phyloP scores from a whole-genome alignment of 805 yeast genomes.

The Ogataea minuta region DNA sequence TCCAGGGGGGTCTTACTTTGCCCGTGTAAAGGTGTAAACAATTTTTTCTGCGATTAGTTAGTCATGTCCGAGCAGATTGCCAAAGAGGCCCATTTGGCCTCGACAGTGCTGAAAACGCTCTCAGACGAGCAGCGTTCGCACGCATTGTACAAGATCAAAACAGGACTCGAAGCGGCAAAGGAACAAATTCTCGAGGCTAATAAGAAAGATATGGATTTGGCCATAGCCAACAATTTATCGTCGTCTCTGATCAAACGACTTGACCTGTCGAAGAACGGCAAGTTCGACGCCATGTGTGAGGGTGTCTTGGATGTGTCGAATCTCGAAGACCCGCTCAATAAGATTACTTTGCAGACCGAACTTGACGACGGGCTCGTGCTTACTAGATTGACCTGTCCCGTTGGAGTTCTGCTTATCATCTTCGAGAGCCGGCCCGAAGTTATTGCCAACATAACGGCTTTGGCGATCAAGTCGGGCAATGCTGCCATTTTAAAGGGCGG shows the following conservation, averaged over 20 bases:
- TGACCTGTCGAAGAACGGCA: conserved; percentile 77
- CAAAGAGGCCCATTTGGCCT: conserved; percentile 74
- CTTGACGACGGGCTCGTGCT: conserved; percentile 87
- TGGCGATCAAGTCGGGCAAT: conserved; percentile 94
- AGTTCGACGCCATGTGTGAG: conserved; percentile 90
- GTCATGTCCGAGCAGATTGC: conserved; percentile 75
- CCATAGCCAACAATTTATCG: conserved; percentile 58
- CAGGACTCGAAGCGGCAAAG: conserved; percentile 59
- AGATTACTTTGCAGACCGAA: conserved; percentile 74
- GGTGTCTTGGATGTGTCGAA: conserved; percentile 91
- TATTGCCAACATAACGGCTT: conserved; percentile 93
- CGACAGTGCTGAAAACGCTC: conserved; percentile 76
- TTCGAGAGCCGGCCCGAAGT: conserved; percentile 98
- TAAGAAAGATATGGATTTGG: conserved; percentile 67
- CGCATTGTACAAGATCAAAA: conserved; percentile 72
- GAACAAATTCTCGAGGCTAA: conserved; percentile 70
- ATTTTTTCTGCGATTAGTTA: background rate
- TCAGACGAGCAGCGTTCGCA: conserved; percentile 67
- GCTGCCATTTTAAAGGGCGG: conserved; percentile 98
- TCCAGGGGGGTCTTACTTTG: no score
- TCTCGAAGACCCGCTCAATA: conserved; percentile 91
- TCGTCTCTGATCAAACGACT: conserved; percentile 77
- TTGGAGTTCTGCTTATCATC: conserved; percentile 88
- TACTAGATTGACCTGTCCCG: conserved; percentile 85
- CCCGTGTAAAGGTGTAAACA: background rate